These are phyloP conservation scores for Batkoa obscura DNA, from an alignment of 371 early-diverging fungal genomes.

Conservation along the genomic window DNA sequence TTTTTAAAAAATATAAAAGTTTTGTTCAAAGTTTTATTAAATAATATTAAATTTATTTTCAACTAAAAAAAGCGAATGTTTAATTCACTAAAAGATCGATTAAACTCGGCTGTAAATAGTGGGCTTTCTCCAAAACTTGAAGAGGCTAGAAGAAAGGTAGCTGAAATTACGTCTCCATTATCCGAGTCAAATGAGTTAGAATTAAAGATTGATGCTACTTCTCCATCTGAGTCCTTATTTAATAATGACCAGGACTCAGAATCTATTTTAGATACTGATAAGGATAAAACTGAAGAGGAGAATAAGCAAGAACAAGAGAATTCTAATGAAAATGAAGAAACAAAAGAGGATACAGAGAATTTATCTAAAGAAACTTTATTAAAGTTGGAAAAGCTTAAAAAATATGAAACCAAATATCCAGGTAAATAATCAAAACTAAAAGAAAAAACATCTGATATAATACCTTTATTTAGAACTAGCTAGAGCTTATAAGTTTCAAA, in stretches of 20 bases:
- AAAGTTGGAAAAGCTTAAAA: constrained; percentile 5
- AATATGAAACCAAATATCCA: constrained; percentile 3
- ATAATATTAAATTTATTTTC: too few species aligned
- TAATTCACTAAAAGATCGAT: constrained; percentile 4
- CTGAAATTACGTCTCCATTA: background rate
- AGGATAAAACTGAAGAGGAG: background rate
- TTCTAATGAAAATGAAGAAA: background rate
- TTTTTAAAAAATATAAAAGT: too few species aligned
- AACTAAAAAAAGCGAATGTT: background rate
- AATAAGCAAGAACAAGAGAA: background rate
- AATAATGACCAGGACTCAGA: background rate
- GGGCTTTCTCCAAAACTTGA: background rate
- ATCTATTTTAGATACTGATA: background rate
- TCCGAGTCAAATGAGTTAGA: background rate
- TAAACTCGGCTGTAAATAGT: constrained; percentile 3
- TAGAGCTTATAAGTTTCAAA: constrained; percentile 1
- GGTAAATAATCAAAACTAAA: background rate
- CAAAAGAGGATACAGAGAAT: too few species aligned
- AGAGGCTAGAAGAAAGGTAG: background rate
- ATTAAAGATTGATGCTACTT: background rate
- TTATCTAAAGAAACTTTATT: too few species aligned
- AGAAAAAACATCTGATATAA: too few species aligned
- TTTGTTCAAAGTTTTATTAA: too few species aligned
- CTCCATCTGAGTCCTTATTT: background rate
- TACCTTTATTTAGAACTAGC: constrained; percentile 1